Evolutionary conservation across 2,329 filamentous ascomycete species (phyloP).

Genomic region (Bipolaris victoriae): DNA sequence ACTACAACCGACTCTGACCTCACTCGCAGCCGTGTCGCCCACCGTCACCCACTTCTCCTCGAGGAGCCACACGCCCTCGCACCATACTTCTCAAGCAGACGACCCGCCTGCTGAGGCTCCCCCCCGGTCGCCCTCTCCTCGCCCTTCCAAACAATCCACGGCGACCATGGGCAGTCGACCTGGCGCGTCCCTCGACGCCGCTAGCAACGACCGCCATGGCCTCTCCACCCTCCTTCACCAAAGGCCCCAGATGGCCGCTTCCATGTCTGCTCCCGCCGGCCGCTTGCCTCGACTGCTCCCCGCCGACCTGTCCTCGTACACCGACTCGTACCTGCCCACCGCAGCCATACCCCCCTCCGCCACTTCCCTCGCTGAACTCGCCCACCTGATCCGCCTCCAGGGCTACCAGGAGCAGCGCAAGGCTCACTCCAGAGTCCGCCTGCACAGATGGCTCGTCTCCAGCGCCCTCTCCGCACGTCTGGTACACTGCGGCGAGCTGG

Average conservation of each 20-base stretch:
- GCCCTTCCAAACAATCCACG: slow-evolving; percentile 30
- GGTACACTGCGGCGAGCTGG: slow-evolving; percentile 74
- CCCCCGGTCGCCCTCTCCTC: slow-evolving; percentile 53
- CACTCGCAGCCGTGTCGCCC: slow-evolving; percentile 58
- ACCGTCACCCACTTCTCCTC: slow-evolving; percentile 59
- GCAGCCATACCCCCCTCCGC: slow-evolving; percentile 64
- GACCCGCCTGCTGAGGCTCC: slow-evolving; percentile 59
- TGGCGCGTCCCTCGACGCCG: slow-evolving; percentile 36
- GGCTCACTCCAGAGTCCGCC: slow-evolving; percentile 71
- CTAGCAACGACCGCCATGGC: slow-evolving; percentile 16
- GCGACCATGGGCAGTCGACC: slow-evolving; percentile 47
- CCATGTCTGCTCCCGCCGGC: slow-evolving; percentile 54
- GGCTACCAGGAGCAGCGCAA: slow-evolving; percentile 84
- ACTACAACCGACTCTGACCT: slow-evolving; percentile 41
- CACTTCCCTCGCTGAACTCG: slow-evolving; percentile 77
- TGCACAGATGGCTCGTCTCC: slow-evolving; percentile 76
- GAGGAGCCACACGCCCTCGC: slow-evolving; percentile 62
- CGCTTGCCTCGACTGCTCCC: slow-evolving; percentile 63
- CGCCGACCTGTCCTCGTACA: slow-evolving; percentile 70
- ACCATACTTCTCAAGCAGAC: slow-evolving; percentile 55
- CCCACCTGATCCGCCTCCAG: slow-evolving; percentile 76
- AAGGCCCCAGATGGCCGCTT: slow-evolving; percentile 48
- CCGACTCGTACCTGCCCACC: slow-evolving; percentile 64
- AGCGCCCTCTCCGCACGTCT: slow-evolving; percentile 77
- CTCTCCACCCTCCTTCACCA: slow-evolving; percentile 14